Conservation (phyloP, 2,329 filamentous ascomycete species). For the Claviceps maximensis region DNA sequence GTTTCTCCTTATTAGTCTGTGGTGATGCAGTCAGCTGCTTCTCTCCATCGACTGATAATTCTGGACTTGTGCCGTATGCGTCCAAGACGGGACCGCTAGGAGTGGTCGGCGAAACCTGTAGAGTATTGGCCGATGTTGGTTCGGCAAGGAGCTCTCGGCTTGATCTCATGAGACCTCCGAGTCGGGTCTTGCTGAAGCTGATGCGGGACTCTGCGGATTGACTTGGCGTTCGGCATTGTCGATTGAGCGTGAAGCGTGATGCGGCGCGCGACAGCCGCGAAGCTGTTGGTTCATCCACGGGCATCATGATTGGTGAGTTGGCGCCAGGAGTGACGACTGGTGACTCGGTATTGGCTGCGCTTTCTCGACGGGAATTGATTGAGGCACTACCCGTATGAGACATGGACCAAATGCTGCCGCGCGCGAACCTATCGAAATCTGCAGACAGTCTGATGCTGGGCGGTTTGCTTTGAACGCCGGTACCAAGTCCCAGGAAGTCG, state of each 20-base stretch:
- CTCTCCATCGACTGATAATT: constrained; percentile 12
- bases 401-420: constrained; percentile 32
- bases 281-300: constrained; percentile 39
- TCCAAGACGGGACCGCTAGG: constrained; percentile 15
- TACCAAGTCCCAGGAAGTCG: constrained; percentile 12
- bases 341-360: constrained; percentile 35
- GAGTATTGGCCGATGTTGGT: constrained; percentile 5
- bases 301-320: constrained; percentile 27
- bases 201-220: constrained; percentile 45
- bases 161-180: constrained; percentile 36
- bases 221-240: constrained; percentile 42
- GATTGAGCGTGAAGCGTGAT: constrained; percentile 35
- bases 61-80: constrained; percentile 8
- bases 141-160: constrained; percentile 33
- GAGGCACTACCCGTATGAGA: constrained; percentile 20
- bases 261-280: constrained; percentile 45
- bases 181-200: constrained; percentile 42
- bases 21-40: constrained; percentile 4
- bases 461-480: constrained; percentile 21
- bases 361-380: constrained; percentile 34
- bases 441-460: constrained; percentile 42
- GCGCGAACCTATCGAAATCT: constrained; percentile 36
- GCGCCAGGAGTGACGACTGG: constrained; percentile 24
- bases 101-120: constrained; percentile 15
- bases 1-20: constrained; percentile 13